phyloP scores from a whole-genome alignment of 129 eudicot genomes.

The Sambucus nigra region DNA sequence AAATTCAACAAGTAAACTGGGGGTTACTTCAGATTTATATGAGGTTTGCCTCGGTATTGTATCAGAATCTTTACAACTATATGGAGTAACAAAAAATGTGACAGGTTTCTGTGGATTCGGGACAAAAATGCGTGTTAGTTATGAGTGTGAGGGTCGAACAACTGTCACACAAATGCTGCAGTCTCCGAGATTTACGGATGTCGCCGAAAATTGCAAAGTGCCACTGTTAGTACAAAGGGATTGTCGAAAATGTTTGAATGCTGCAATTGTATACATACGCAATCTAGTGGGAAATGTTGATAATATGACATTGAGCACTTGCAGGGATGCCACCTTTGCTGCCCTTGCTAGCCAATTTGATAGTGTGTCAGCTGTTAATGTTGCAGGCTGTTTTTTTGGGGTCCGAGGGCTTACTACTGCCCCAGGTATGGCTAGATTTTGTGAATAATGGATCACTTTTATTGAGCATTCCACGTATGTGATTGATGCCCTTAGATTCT shows the following conservation, averaged over 20 bases:
- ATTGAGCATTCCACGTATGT: background rate
- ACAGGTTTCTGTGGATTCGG: conserved; percentile 77
- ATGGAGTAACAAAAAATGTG: conserved; percentile 69
- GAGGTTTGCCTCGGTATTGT: conserved; percentile 55
- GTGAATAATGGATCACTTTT: background rate
- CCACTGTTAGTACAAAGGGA: conserved; percentile 36
- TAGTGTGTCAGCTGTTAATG: conserved; percentile 36
- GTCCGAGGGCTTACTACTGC: conserved; percentile 48
- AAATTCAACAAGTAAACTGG: conserved; percentile 60
- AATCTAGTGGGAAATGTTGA: conserved; percentile 50
- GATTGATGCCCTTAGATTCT: background rate
- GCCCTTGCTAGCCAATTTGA: conserved; percentile 78
- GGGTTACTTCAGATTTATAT: conserved; percentile 54
- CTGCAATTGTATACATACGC: conserved; percentile 59
- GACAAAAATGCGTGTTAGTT: conserved; percentile 68
- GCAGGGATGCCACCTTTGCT: conserved; percentile 93
- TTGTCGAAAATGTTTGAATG: conserved; percentile 74
- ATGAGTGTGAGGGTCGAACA: conserved; percentile 80
- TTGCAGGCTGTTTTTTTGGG: conserved; percentile 83
- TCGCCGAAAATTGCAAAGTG: conserved; percentile 44
- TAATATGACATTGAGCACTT: conserved; percentile 73
- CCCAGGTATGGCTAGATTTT: conserved; percentile 38
- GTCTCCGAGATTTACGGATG: conserved; percentile 63
- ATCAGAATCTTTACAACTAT: conserved; percentile 51
- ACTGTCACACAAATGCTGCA: conserved; percentile 77